A percentile compares a stretch with the other conserved stretches of the same genome.
Evolutionary conservation across 2,329 filamentous ascomycete species (phyloP).

Genomic region (Talaromyces sp.): DNA sequence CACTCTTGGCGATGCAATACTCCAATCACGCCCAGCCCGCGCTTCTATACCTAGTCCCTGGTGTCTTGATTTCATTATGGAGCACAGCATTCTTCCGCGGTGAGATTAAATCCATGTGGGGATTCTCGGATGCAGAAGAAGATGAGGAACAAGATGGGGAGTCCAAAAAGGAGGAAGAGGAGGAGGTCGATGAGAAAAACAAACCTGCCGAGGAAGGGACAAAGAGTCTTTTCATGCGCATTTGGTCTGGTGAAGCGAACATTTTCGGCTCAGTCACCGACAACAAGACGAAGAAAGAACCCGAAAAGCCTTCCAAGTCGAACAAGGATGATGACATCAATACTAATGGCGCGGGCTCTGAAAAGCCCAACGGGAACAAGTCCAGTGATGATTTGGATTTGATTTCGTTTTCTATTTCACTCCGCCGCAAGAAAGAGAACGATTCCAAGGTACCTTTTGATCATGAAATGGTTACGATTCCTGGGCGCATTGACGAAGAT

Average conservation of each 20-base stretch:
- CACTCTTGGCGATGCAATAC: constrained; percentile 74
- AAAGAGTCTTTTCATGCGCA: constrained; percentile 30
- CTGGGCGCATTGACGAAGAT: constrained; percentile 22
- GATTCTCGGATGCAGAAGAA: constrained; percentile 69
- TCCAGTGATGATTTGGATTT: constrained; percentile 25
- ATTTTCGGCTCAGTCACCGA: constrained; percentile 5
- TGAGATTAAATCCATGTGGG: constrained; percentile 76
- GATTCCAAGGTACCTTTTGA: background rate
- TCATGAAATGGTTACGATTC: constrained; percentile 24
- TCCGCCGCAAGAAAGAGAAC: constrained; percentile 23
- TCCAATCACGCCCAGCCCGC: constrained; percentile 86
- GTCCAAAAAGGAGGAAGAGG: constrained; percentile 46
- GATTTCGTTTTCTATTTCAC: constrained; percentile 37
- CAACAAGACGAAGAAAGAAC: constrained; percentile 3
- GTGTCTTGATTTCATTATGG: constrained; percentile 76
- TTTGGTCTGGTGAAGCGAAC: constrained; percentile 31
- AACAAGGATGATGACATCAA: constrained; percentile 10
- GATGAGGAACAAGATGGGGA: constrained; percentile 43
- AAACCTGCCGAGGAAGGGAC: constrained; percentile 1
- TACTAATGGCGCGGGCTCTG: constrained; percentile 1
- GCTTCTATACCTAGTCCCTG: constrained; percentile 87
- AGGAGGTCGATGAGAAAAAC: constrained; percentile 48
- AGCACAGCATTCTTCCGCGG: constrained; percentile 70
- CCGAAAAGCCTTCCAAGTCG: constrained; percentile 39
- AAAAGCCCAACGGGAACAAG: constrained; percentile 17